Conservation (phyloP, 768 basidiomycete species). For the Lactifluus pinguis region DNA sequence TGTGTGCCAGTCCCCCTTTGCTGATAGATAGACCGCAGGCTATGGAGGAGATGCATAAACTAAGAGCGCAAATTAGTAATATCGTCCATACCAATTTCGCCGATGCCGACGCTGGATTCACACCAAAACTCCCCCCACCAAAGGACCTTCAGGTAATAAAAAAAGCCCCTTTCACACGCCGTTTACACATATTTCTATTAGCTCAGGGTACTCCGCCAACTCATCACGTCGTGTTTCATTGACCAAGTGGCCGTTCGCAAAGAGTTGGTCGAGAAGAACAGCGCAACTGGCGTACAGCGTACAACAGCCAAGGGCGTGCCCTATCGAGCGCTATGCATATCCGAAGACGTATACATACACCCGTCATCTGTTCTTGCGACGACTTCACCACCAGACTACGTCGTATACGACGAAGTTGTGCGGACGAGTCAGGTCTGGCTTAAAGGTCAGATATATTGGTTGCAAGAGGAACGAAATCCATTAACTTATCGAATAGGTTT, state of each 20-base stretch:
- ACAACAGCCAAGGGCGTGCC: slow-evolving; percentile 71
- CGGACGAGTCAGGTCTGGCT: slow-evolving; percentile 68
- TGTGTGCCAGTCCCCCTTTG: neutral
- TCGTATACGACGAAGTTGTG: slow-evolving; percentile 78
- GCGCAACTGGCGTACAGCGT: slow-evolving; percentile 55
- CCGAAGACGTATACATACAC: slow-evolving; percentile 88
- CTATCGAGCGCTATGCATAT: slow-evolving; percentile 71
- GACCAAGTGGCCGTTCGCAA: slow-evolving; percentile 92
- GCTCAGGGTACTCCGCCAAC: slow-evolving; percentile 85
- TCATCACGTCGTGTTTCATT: slow-evolving; percentile 83
- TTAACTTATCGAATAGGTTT: slow-evolving; percentile 39
- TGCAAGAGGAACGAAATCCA: neutral
- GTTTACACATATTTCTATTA: slow-evolving; percentile 25
- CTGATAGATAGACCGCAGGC: slow-evolving; percentile 41
- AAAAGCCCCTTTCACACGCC: neutral
- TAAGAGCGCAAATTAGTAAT: slow-evolving; percentile 78
- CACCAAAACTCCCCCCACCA: slow-evolving; percentile 65
- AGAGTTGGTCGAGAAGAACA: slow-evolving; percentile 59
- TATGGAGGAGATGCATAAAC: slow-evolving; percentile 98
- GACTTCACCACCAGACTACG: slow-evolving; percentile 69
- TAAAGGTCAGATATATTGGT: slow-evolving; percentile 46
- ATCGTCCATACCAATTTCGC: slow-evolving; percentile 80
- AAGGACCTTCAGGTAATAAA: slow-evolving; percentile 58
- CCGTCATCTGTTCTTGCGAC: slow-evolving; percentile 75
- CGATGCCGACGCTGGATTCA: slow-evolving; percentile 48